Conservation (phyloP, 352 stramenopile species). For the Globisporangium perplexum region DNA sequence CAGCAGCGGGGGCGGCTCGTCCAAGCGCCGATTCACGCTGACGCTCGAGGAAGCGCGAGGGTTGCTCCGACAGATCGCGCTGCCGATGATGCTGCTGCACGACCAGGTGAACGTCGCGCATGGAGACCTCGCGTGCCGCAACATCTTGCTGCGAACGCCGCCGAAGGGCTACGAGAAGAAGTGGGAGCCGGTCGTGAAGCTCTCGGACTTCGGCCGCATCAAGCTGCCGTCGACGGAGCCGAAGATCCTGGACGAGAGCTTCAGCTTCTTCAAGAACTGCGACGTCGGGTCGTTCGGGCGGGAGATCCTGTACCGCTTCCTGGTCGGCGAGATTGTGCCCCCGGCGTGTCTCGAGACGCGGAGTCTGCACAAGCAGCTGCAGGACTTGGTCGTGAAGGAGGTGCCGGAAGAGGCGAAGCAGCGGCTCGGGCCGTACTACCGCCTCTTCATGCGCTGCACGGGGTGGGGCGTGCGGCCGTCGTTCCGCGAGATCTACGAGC, state of each 20-base stretch:
- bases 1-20: slow-evolving; percentile 16
- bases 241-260: slow-evolving; percentile 58
- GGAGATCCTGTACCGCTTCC: slow-evolving; percentile 72
- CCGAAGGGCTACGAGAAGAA: slow-evolving; percentile 76
- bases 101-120: slow-evolving; percentile 79
- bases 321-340: slow-evolving; percentile 78
- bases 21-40: slow-evolving; percentile 54
- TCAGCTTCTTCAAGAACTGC: slow-evolving; percentile 84
- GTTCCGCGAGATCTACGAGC: slow-evolving; percentile 76
- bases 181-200: slow-evolving; percentile 78
- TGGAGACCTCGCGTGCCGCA: slow-evolving; percentile 78
- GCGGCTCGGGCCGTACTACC: slow-evolving; percentile 58
- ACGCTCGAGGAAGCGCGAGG: slow-evolving; percentile 43
- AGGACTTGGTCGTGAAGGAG: slow-evolving; percentile 65
- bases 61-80: slow-evolving; percentile 70
- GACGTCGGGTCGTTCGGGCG: slow-evolving; percentile 73
- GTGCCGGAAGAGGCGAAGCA: slow-evolving; percentile 49
- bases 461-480: slow-evolving; percentile 73
- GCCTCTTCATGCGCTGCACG: slow-evolving; percentile 67
- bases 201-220: slow-evolving; percentile 82
- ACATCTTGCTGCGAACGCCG: slow-evolving; percentile 77
- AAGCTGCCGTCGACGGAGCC: slow-evolving; percentile 59
- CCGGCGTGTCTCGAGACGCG: slow-evolving; percentile 64
- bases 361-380: slow-evolving; percentile 66
- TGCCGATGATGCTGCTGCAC: slow-evolving; percentile 74